These are phyloP conservation scores for Saccharum spontaneum DNA, from an alignment of 176 grass and related monocot genomes.

Conservation along the genomic window DNA sequence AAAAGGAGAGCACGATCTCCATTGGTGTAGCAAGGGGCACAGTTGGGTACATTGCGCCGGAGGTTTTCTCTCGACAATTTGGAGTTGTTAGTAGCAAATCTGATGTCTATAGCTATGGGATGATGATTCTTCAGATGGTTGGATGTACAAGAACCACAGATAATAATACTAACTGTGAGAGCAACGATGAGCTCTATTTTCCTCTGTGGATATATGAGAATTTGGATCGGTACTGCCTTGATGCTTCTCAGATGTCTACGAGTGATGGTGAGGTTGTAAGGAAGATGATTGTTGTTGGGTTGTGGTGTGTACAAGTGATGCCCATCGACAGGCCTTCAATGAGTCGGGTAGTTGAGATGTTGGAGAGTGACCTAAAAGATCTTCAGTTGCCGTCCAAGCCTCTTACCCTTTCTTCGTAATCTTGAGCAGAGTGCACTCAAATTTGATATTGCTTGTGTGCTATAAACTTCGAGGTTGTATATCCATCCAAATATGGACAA, in stretches of 20 bases:
- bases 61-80: slow-evolving; percentile 30
- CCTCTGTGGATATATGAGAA: slow-evolving; percentile 43
- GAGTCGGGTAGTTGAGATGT: not conserved
- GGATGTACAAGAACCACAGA: slow-evolving; percentile 21
- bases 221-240: slow-evolving; percentile 28
- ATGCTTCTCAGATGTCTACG: slow-evolving; percentile 33
- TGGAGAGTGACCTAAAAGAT: not conserved
- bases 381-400: not conserved
- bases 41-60: not conserved
- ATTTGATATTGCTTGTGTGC: not conserved
- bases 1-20: slow-evolving; percentile 34
- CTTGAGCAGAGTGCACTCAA: not conserved
- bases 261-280: not conserved
- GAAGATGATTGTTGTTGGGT: not conserved
- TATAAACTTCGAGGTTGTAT: not conserved
- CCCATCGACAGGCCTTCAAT: not conserved
- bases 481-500: not conserved
- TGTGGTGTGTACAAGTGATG: slow-evolving; percentile 9
- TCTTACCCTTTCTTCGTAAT: not conserved
- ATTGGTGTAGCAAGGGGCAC: slow-evolving; percentile 40
- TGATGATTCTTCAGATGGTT: slow-evolving; percentile 65
- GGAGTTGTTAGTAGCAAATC: slow-evolving; percentile 49
- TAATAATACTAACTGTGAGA: not conserved
- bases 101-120: slow-evolving; percentile 65
- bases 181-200: slow-evolving; percentile 24